phyloP scores from a whole-genome alignment of 2,329 filamentous ascomycete species.

The Neonectria coccinea region DNA sequence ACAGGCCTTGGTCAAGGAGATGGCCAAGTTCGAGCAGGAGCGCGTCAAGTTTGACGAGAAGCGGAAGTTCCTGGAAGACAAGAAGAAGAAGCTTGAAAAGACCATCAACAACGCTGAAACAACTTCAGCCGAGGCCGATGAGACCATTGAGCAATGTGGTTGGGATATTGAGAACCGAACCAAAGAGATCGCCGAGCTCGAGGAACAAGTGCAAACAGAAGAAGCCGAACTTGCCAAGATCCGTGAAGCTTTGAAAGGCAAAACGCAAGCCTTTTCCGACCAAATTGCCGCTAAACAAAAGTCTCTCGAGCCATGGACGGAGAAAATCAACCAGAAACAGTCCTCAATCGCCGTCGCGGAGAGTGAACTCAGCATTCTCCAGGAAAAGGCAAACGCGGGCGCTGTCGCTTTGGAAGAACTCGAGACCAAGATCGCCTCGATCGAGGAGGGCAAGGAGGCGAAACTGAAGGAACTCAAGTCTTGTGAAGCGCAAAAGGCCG shows the following conservation, averaged over 20 bases:
- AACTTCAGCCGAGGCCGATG: slow-evolving; percentile 78
- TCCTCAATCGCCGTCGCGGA: slow-evolving; percentile 94
- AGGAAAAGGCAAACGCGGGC: slow-evolving; percentile 89
- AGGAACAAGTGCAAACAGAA: slow-evolving; percentile 80
- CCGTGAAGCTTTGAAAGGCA: slow-evolving; percentile 89
- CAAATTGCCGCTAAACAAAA: slow-evolving; percentile 94
- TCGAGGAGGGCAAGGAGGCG: slow-evolving; percentile 75
- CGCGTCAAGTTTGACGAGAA: slow-evolving; percentile 98
- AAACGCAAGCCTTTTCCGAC: slow-evolving; percentile 94
- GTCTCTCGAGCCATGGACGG: slow-evolving; percentile 93
- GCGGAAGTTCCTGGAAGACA: slow-evolving; percentile 89
- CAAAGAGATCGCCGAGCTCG: slow-evolving; percentile 80
- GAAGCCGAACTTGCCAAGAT: slow-evolving; percentile 87
- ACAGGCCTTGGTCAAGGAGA: slow-evolving; percentile 84
- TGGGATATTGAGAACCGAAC: slow-evolving; percentile 82
- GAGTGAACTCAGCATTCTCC: slow-evolving; percentile 91
- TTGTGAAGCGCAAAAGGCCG: slow-evolving; percentile 77
- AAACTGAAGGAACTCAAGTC: slow-evolving; percentile 82
- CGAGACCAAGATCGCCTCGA: slow-evolving; percentile 79
- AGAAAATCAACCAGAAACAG: slow-evolving; percentile 96
- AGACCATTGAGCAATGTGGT: slow-evolving; percentile 80
- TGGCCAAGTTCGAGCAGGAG: slow-evolving; percentile 94
- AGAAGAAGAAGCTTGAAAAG: slow-evolving; percentile 96
- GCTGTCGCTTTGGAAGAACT: slow-evolving; percentile 86
- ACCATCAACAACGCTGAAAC: slow-evolving; percentile 81